Evolutionary conservation across 192 early-diverging fungal species (phyloP).

Genomic region (Coemansia sp.): DNA sequence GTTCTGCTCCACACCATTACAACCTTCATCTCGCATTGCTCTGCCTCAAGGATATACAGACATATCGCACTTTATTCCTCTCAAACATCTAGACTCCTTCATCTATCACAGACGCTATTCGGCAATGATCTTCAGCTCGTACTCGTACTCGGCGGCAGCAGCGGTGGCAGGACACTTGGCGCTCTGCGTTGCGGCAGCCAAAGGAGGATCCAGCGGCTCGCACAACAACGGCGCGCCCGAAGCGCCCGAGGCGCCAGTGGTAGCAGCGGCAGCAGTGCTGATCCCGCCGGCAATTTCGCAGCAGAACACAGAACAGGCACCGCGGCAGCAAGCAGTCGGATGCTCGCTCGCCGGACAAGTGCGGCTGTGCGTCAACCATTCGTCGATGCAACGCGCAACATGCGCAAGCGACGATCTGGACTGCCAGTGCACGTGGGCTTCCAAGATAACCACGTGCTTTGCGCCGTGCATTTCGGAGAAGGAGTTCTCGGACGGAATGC

Average conservation of each 20-base stretch:
- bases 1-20: too few relatives aligned
- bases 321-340: slow-evolving; percentile 6
- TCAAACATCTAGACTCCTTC: not conserved
- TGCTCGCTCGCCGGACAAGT: slow-evolving; percentile 49
- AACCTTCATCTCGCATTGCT: too few relatives aligned
- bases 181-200: not conserved
- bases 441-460: slow-evolving; percentile 35
- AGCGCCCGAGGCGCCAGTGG: slow-evolving; percentile 10
- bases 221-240: not conserved
- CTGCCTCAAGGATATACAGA: too few relatives aligned
- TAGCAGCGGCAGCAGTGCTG: slow-evolving; percentile 12
- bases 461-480: slow-evolving; percentile 46
- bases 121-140: not conserved
- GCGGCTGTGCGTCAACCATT: slow-evolving; percentile 48
- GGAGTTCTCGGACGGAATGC: slow-evolving; percentile 41
- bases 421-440: slow-evolving; percentile 54
- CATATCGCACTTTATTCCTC: not conserved
- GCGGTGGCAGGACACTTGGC: not conserved
- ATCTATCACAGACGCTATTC: not conserved
- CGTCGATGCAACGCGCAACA: slow-evolving; percentile 42
- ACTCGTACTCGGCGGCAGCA: not conserved
- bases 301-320: not conserved
- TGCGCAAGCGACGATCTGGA: slow-evolving; percentile 48
- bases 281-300: not conserved
- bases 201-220: not conserved